Evolutionary conservation across 208 protist species (phyloP).

Genomic region (Trypanosoma rangeli): DNA sequence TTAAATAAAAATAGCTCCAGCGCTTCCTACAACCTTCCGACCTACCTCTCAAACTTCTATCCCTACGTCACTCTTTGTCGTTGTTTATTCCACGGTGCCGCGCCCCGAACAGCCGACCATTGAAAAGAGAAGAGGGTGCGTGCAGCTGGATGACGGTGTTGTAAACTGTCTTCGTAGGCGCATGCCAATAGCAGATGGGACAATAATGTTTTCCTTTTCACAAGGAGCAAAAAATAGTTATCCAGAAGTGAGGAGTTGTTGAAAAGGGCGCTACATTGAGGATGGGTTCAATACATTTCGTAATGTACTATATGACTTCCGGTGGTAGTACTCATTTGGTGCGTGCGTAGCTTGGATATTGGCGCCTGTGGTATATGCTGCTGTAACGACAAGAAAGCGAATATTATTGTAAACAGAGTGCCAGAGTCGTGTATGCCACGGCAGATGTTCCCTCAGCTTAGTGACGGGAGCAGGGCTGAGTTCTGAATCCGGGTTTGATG

Average conservation of each 20-base stretch:
- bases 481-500: neutral
- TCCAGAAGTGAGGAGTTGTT: neutral
- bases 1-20: conserved; percentile 12
- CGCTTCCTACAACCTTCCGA: neutral
- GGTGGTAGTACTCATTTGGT: conserved; percentile 34
- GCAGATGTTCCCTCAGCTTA: conserved; percentile 3
- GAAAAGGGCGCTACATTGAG: neutral
- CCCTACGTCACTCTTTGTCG: neutral
- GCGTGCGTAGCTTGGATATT: conserved; percentile 14
- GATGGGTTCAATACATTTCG: neutral
- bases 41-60: neutral
- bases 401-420: conserved; percentile 52
- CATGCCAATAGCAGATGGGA: neutral
- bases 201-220: neutral
- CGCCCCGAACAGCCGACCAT: neutral
- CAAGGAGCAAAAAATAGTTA: neutral
- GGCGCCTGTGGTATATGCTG: conserved; percentile 26
- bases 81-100: neutral
- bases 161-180: neutral
- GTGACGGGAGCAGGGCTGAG: neutral
- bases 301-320: conserved; percentile 25
- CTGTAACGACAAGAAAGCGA: conserved; percentile 36
- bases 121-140: neutral
- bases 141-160: neutral
- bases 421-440: conserved; percentile 27